Conservation (phyloP, 1,139 yeast species). For the Geotrichum restrictum region DNA sequence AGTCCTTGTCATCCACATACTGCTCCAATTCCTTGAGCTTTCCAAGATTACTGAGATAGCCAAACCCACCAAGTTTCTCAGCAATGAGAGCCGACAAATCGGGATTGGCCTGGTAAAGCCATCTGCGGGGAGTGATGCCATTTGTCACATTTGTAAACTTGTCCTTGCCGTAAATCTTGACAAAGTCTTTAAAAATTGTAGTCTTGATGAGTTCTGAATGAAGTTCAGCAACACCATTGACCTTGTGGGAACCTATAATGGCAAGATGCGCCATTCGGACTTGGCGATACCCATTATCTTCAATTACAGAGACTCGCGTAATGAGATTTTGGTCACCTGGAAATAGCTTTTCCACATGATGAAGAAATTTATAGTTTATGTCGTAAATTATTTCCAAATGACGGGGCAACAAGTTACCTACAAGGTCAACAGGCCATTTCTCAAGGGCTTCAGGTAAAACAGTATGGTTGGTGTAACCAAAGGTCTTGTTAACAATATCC, state of each 20-base stretch:
- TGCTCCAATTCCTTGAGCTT: slow-evolving; percentile 63
- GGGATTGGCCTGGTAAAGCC: slow-evolving; percentile 94
- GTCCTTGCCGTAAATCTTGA: slow-evolving; percentile 70
- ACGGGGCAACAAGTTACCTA: slow-evolving; percentile 78
- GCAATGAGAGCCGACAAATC: slow-evolving; percentile 67
- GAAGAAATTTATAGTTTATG: slow-evolving; percentile 74
- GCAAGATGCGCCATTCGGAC: slow-evolving; percentile 93
- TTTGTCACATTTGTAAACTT: slow-evolving; percentile 90
- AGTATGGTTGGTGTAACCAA: slow-evolving; percentile 93
- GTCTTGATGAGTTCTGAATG: slow-evolving; percentile 88
- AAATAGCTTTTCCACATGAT: slow-evolving; percentile 67
- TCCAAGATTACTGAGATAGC: slow-evolving; percentile 65
- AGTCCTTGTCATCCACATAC: slow-evolving; percentile 62
- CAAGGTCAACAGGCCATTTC: slow-evolving; percentile 86
- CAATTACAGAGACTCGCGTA: slow-evolving; percentile 73
- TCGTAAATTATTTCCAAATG: slow-evolving; percentile 89
- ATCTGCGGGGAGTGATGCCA: slow-evolving; percentile 94
- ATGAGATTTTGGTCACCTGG: slow-evolving; percentile 64
- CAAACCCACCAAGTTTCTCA: slow-evolving; percentile 64
- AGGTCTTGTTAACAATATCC: slow-evolving; percentile 73
- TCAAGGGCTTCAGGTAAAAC: slow-evolving; percentile 93
- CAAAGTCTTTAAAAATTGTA: slow-evolving; percentile 88
- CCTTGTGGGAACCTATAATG: slow-evolving; percentile 86
- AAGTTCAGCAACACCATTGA: slow-evolving; percentile 92
- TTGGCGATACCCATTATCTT: slow-evolving; percentile 73